Evolutionary conservation across 305 asterid species (phyloP), one percentile per base, ranked within the genome.

Genomic region (Fraxinus latifolia): DNA sequence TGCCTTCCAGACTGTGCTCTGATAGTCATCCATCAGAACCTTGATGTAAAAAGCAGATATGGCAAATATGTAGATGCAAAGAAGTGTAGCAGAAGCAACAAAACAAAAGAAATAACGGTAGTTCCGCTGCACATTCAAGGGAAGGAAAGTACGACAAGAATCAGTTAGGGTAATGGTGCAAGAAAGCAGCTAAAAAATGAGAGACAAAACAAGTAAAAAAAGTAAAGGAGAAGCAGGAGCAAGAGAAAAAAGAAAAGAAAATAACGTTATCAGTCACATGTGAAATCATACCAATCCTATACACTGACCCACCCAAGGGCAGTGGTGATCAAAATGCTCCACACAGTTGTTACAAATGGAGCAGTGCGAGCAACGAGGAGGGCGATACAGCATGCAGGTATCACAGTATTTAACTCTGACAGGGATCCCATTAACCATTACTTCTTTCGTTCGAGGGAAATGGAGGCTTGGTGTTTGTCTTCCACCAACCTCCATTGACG

Each of bases 291-390:
- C 99, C 99, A 94, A 65, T 82, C 98, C 99, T 80, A 96, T 91
- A 90, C 99, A 96, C 88, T 96, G 99, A 75, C 98, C 99, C 39
- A 96, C 98, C 99, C 99, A 96, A 74, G 99, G 99, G 90, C 99
- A 96, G 89, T 96, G 99, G 81, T 96, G 99, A 87, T 96, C 99
- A 81, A 96, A 96, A 77, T 95, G 98, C 90, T 96, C 99, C 74
- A 96, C 98, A 78, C 99, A 96, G 82, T 96, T 96, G 88, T 96
- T 91, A 87, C 99, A 96, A 74, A 95, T 89, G 84, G 99, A 94
- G 89, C 99, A 96, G 87, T 96, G 99, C 37, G 98, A 96, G 88
- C 99, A 94, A 74, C 99, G 97, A 76, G 98, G 98, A 77, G 99
- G 98, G 32, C 99, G 98, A 86, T 93, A 96, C 47, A 96, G 92